Conservation (phyloP, 768 basidiomycete genomes). For the Collybiopsis luxurians region DNA sequence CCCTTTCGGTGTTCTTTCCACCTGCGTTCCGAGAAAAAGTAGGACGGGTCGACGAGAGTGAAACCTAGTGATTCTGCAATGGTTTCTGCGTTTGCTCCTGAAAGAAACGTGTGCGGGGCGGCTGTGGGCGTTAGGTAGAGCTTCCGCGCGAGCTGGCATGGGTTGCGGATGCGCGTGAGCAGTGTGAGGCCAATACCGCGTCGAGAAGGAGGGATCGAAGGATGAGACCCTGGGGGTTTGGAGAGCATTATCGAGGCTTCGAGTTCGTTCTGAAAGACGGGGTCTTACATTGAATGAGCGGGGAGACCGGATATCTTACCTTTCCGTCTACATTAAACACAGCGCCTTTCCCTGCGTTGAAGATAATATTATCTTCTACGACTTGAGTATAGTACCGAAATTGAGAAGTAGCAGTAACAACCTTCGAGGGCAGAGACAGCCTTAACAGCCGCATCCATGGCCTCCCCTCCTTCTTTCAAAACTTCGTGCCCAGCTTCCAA, state of each 20-base stretch:
- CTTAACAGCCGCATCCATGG: conserved; percentile 78
- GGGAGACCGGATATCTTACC: conserved; percentile 34
- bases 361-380: conserved; percentile 63
- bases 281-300: conserved; percentile 1
- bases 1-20: conserved; percentile 79
- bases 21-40: conserved; percentile 72
- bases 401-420: conserved; percentile 18
- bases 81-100: conserved; percentile 60
- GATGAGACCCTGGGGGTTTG: conserved; percentile 65
- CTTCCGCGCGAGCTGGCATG: conserved; percentile 65
- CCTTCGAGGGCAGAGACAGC: conserved; percentile 77
- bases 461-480: conserved; percentile 67
- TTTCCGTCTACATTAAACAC: conserved; percentile 82
- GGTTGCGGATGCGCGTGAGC: conserved; percentile 66
- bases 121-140: conserved; percentile 65
- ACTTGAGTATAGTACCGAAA: background rate
- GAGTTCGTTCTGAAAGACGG: conserved; percentile 64
- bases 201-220: conserved; percentile 53
- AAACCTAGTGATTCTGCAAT: conserved; percentile 56
- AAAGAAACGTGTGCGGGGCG: conserved; percentile 70
- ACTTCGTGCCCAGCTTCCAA: conserved; percentile 62
- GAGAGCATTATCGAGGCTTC: conserved; percentile 83
- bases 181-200: conserved; percentile 67
- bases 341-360: conserved; percentile 79
- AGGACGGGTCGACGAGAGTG: conserved; percentile 65